Conservation (phyloP, 805 yeast genomes). For the Sugiyamaella lignohabitans region DNA sequence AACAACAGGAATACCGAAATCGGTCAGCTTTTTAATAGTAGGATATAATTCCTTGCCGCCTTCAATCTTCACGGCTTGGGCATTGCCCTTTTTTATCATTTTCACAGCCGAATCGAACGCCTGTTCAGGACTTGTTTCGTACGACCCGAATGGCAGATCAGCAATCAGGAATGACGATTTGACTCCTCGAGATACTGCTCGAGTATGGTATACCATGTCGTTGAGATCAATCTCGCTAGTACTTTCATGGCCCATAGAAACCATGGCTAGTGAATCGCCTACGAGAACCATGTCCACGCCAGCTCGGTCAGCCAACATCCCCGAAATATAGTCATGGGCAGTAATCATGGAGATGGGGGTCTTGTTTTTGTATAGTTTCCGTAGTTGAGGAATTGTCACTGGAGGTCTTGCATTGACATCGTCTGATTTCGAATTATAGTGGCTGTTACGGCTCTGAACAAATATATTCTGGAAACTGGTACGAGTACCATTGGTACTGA, state of each 20-base stretch:
- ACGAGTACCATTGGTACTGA: too few relatives aligned
- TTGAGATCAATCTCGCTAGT: conserved; percentile 70
- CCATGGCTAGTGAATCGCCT: conserved; percentile 95
- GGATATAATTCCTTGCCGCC: conserved; percentile 58
- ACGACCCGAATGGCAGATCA: conserved; percentile 86
- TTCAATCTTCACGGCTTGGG: conserved; percentile 77
- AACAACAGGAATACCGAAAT: conserved; percentile 78
- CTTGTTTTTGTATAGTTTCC: conserved; percentile 29
- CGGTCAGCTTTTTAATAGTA: conserved; percentile 49
- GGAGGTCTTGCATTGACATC: conserved; percentile 22
- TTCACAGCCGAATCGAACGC: conserved; percentile 55
- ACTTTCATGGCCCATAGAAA: conserved; percentile 63
- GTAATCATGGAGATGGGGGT: conserved; percentile 59
- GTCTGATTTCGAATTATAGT: conserved; percentile 14
- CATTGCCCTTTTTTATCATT: conserved; percentile 48
- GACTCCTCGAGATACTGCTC: conserved; percentile 70
- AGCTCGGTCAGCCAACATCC: conserved; percentile 57
- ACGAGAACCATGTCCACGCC: conserved; percentile 65
- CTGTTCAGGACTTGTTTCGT: conserved; percentile 55
- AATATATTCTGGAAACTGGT: too few relatives aligned
- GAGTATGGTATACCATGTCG: conserved; percentile 67
- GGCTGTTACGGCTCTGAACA: conserved; percentile 12
- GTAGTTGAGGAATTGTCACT: conserved; percentile 38
- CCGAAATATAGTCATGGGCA: conserved; percentile 82
- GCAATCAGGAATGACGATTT: conserved; percentile 62